These are phyloP conservation scores for Tieghemostelium lacteum DNA, from an alignment of 78 protist genomes.

Conservation along the genomic window DNA sequence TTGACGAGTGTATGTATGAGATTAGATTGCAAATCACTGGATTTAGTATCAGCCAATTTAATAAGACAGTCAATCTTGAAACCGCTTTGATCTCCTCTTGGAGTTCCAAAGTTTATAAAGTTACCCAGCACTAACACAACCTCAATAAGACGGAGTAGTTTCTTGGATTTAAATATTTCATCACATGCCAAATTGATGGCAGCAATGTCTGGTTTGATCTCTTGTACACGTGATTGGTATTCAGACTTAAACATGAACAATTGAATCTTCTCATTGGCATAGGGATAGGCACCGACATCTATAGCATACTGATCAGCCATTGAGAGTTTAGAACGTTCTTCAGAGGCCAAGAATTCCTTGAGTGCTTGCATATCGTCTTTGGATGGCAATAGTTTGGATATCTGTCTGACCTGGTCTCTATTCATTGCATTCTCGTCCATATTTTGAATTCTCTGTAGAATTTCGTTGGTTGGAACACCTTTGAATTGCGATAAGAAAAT, in stretches of 20 bases:
- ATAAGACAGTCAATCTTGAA: constrained; percentile 67
- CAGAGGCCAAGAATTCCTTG: constrained; percentile 14
- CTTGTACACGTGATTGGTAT: constrained; percentile 3
- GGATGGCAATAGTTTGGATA: constrained; percentile 46
- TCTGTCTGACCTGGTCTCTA: constrained; percentile 54
- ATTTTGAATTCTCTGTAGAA: constrained; percentile 3
- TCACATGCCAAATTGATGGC: constrained; percentile 54
- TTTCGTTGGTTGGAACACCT: not conserved
- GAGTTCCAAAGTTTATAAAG: constrained; percentile 77
- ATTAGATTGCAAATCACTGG: constrained; percentile 61
- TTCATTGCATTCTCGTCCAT: constrained; percentile 33
- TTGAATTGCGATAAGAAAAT: constrained; percentile 68
- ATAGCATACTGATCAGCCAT: constrained; percentile 67
- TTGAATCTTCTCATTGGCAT: constrained; percentile 21
- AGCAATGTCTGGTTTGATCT: constrained; percentile 57
- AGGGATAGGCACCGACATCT: constrained; percentile 52
- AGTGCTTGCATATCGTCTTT: constrained; percentile 53
- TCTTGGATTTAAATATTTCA: constrained; percentile 35
- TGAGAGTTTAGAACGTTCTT: constrained; percentile 51
- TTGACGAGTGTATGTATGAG: constrained; percentile 43
- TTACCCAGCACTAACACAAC: constrained; percentile 69
- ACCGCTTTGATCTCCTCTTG: constrained; percentile 71
- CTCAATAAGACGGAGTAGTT: constrained; percentile 42
- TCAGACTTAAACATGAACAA: constrained; percentile 32
- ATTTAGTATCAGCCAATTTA: constrained; percentile 56